Conservation (phyloP, 257 asterid genomes). For the Perilla frutescens region DNA sequence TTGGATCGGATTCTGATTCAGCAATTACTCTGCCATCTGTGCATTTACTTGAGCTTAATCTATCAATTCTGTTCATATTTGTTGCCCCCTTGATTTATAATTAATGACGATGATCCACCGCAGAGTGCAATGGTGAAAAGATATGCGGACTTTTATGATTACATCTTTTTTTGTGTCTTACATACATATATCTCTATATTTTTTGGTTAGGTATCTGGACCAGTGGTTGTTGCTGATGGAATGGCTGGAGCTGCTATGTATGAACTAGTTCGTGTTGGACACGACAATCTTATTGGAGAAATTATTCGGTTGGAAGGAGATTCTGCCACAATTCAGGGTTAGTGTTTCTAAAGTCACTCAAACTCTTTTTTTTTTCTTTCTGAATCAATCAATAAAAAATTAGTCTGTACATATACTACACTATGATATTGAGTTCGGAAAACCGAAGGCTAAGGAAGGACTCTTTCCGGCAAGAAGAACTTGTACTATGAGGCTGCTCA, state of each 20-base stretch:
- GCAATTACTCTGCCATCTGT: background rate
- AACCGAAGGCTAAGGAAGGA: background rate
- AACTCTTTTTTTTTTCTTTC: slow-evolving; percentile 1
- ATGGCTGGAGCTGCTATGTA: slow-evolving; percentile 99
- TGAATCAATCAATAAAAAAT: slow-evolving; percentile 8
- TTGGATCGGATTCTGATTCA: slow-evolving; percentile 35
- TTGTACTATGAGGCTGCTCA: background rate
- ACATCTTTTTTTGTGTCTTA: slow-evolving; percentile 9
- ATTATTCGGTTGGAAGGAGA: slow-evolving; percentile 98
- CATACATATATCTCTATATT: background rate
- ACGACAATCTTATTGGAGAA: slow-evolving; percentile 96
- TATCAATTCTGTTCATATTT: slow-evolving; percentile 10
- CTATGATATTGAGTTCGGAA: background rate
- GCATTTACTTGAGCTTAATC: slow-evolving; percentile 20
- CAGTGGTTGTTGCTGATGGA: slow-evolving; percentile 99
- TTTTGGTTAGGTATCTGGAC: slow-evolving; percentile 82
- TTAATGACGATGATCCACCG: background rate
- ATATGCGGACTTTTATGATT: background rate
- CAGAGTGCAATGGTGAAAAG: background rate
- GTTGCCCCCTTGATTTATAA: background rate
- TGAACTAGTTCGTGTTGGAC: slow-evolving; percentile 97
- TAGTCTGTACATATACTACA: background rate
- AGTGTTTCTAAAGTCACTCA: slow-evolving; percentile 11
- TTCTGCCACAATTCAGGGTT: slow-evolving; percentile 99
- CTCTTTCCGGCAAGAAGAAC: background rate